A percentile compares a stretch with the other conserved stretches of the same genome.
These are phyloP conservation scores for Linum tenue DNA, from an alignment of 345 rosid species.

Conservation along the genomic window DNA sequence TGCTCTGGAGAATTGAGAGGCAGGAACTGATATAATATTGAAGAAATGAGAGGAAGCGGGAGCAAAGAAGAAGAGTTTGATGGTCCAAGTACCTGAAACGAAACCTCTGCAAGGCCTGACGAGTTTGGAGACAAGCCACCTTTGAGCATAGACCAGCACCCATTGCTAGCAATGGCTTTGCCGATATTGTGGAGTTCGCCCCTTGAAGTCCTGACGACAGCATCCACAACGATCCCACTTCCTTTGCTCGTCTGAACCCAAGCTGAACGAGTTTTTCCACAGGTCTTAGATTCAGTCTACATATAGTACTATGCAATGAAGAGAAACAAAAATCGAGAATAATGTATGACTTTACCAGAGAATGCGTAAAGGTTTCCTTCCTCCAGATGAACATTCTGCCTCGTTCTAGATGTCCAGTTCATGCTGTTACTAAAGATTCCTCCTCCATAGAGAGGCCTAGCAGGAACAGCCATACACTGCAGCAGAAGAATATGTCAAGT, in stretches of 20 bases:
- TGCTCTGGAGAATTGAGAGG: constrained; percentile 25
- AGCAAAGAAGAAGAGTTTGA: neutral
- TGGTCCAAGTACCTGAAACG: constrained; percentile 37
- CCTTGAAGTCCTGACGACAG: constrained; percentile 26
- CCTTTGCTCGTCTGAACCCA: constrained; percentile 56
- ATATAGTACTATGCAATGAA: neutral
- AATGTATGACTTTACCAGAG: constrained; percentile 35
- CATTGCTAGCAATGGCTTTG: constrained; percentile 33
- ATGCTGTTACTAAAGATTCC: constrained; percentile 35
- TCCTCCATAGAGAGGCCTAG: constrained; percentile 35
- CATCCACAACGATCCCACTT: constrained; percentile 26
- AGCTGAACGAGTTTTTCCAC: constrained; percentile 23
- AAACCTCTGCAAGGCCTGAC: constrained; percentile 39
- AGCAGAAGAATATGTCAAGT: neutral
- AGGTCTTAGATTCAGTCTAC: neutral
- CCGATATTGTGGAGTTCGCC: constrained; percentile 38
- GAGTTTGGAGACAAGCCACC: constrained; percentile 54
- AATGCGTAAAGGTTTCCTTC: constrained; percentile 46
- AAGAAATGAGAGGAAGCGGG: neutral
- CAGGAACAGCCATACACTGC: constrained; percentile 60
- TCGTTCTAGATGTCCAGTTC: constrained; percentile 25
- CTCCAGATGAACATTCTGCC: constrained; percentile 35
- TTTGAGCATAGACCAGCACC: constrained; percentile 81
- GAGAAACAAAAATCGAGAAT: neutral
- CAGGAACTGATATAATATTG: too few relatives aligned